Conservation (phyloP, 2,329 filamentous ascomycete genomes). For the Gnomoniopsis smithogilvyi region DNA sequence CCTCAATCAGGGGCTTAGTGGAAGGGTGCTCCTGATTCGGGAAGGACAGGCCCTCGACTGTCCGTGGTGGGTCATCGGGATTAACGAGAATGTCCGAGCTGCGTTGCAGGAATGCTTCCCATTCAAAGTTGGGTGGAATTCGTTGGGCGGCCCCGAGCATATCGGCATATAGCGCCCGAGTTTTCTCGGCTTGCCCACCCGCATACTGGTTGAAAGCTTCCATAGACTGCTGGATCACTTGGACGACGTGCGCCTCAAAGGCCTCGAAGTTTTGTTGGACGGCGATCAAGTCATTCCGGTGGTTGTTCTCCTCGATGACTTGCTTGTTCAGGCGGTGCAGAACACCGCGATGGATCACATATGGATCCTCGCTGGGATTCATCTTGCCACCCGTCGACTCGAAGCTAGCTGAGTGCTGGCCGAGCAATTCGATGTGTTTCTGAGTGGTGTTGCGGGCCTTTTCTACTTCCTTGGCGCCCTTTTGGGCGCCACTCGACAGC, state of each 20-base stretch:
- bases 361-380: slow-evolving; percentile 76
- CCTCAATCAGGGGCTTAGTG: slow-evolving; percentile 82
- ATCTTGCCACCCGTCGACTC: slow-evolving; percentile 73
- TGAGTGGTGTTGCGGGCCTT: slow-evolving; percentile 83
- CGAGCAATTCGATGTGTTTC: slow-evolving; percentile 93
- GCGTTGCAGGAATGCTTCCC: slow-evolving; percentile 77
- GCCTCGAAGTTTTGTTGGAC: slow-evolving; percentile 87
- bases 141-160: slow-evolving; percentile 75
- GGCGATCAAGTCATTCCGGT: slow-evolving; percentile 82
- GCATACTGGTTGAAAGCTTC: slow-evolving; percentile 80
- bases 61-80: slow-evolving; percentile 69
- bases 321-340: slow-evolving; percentile 85
- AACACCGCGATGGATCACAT: slow-evolving; percentile 78
- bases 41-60: slow-evolving; percentile 72
- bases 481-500: slow-evolving; percentile 73
- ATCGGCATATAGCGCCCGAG: slow-evolving; percentile 76
- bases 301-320: slow-evolving; percentile 92
- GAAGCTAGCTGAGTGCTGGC: slow-evolving; percentile 76
- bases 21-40: slow-evolving; percentile 82
- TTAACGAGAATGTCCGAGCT: slow-evolving; percentile 73
- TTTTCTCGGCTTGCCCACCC: slow-evolving; percentile 77
- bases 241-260: slow-evolving; percentile 83
- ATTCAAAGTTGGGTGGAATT: slow-evolving; percentile 84
- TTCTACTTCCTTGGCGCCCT: slow-evolving; percentile 85
- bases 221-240: slow-evolving; percentile 78